Percentiles rank a stretch among this genome's conserved stretches.
Evolutionary conservation across 148 eudicot species (phyloP).

Genomic region (Vaccinium macrocarpon): DNA sequence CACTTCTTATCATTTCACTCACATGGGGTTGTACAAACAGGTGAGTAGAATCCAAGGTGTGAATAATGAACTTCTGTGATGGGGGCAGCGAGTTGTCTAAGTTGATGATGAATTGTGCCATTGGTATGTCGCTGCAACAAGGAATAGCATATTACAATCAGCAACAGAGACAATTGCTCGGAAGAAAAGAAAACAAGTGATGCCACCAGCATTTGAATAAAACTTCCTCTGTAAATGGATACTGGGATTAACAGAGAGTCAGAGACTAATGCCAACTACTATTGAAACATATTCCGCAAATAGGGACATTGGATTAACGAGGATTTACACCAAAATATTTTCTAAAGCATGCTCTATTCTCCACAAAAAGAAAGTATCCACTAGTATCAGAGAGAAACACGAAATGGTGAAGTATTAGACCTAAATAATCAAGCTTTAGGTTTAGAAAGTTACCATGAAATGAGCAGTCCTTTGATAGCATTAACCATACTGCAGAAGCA

Average conservation of each 20-base stretch:
- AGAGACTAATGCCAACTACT: neutral
- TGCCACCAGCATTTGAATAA: neutral
- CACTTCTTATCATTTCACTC: constrained; percentile 61
- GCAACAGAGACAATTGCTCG: neutral
- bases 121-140: constrained; percentile 73
- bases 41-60: constrained; percentile 64
- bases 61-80: constrained; percentile 75
- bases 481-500: constrained; percentile 46
- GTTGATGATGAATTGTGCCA: constrained; percentile 80
- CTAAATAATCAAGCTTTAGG: neutral
- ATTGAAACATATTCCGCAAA: neutral
- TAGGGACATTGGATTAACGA: neutral
- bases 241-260: neutral
- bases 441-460: constrained; percentile 49
- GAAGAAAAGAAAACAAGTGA: neutral
- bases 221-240: neutral
- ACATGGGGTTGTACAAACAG: constrained; percentile 70
- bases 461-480: constrained; percentile 55
- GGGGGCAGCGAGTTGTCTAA: constrained; percentile 48
- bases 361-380: neutral
- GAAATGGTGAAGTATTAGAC: neutral
- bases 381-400: neutral
- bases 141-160: neutral
- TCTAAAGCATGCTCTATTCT: neutral
- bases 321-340: neutral